Base-by-base conservation (phyloP, 1,139 yeast species). In the Hyphopichia buzzinii region DNA sequence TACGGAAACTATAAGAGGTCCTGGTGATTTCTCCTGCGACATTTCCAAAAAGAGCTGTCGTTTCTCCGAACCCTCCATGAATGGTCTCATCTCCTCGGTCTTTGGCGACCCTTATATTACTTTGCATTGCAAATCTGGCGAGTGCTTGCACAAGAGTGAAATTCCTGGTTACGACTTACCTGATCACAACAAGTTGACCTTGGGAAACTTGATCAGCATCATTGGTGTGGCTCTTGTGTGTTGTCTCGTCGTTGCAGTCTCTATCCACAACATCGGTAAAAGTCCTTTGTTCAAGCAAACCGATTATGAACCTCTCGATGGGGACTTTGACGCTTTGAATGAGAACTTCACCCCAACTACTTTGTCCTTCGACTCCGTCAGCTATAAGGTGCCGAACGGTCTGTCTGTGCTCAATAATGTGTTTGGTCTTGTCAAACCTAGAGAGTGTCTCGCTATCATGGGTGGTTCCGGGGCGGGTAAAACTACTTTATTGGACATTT, bases 401-500 rank as follows among this genome's bases (percentile, higher is more conserved):
- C 48, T 50, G 13, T 52, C 49, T 25, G 81, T 92, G 5, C 69
- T 92, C 45, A 71, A 74, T 16, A 68, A 72, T 26, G 72, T 85
- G 1, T 81, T 77, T 50, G 98, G 98, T 7, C 49, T 78, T 13
- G 96, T 84, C 2, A 77, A 77, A 36, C 95, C 97, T 2, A 84
- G 96, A 29, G 90, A 90, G 56, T 84, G 95, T 45, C 58, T 90
- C 56, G 97, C 98, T 0, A 89, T 92, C 26, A 87, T 92, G 95
- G 98, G 98, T 30, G 97, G 97, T 3, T 89, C 97, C 0, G 98
- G 98, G 35, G 97, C 97, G 8, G 98, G 98, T 40, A 92, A 92
- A 55, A 90, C 98, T 0, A 92, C 98, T 0, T 62, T 92, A 31
- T 66, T 92, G 40, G 98, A 92, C 55, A 88, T 92, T 38, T 66